Base-by-base conservation (phyloP, 768 basidiomycete genomes). In the Calocera viscosa region DNA sequence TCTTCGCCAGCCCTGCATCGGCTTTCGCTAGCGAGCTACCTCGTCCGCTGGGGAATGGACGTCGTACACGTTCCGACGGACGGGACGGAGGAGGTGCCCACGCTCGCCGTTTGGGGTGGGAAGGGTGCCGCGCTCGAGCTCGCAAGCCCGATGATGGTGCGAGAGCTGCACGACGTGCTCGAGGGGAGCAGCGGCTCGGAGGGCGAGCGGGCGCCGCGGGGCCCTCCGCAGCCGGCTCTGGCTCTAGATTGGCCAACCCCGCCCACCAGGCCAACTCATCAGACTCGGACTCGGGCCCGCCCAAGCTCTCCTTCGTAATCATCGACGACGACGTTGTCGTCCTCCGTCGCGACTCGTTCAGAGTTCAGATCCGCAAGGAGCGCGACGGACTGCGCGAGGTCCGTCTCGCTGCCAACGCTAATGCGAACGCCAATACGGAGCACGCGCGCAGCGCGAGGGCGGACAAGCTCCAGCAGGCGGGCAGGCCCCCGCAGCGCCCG, bases 11-110 rank as follows among this genome's bases (percentile, higher is more conserved):
- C 72, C 83, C 91, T 19, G 85, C 83, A 69, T 90, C 91, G 40
- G 84, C 87, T 1, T 99, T 97, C 72, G 94, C 94, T 0, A 90
- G 89, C 94, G 28, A 89, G 89, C 71, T 96, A 95, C 76, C 81
- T 99, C 67, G 90, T 89, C 24, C 84, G 89, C 3, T 98, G 95
- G 95, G 94, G 94, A 14, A 83, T 97, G 86, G 91, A 95, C 72
- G 87, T 97, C 49, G 86, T 84, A 64, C 92, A 94, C 77, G 80
- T 79, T 3, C 76, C 79, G 8, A 75, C 76, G 17, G 78, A 78
- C 26, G 76, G 74, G 30, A 68, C 66, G 3, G 65, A 69, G 28
- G 68, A 67, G 53, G 64, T 34, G 22, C 19, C 32, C 43, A 19
- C 35, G 35, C 35, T 38, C 35, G 14, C 7, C 35, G 35, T 14